Base-by-base conservation (phyloP, 768 basidiomycete genomes). In the Suillus brevipes region DNA sequence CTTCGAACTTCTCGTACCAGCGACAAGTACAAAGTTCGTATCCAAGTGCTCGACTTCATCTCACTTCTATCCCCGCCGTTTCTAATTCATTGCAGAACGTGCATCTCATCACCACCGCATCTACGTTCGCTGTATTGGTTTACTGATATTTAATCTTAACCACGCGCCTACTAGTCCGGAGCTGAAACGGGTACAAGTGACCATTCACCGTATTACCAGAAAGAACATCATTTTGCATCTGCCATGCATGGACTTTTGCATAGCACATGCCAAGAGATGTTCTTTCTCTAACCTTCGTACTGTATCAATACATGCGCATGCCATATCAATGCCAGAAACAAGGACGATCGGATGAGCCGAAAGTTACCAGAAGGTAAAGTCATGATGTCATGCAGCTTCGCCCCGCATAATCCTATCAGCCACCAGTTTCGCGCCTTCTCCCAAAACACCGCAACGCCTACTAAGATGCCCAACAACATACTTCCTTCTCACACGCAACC, bases 401-500 rank as follows among this genome's bases (percentile, higher is more conserved):
- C 60, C 63, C 10, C 64, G 65, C 38, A 61, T 66, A 65, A 75
- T 72, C 62, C 73, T 66, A 4, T 62, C 61, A 23, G 61, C 76
- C 13, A 75, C 64, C 60, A 36, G 67, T 50, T 53, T 67, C 16
- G 74, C 74, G 1, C 71, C 72, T 6, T 73, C 74, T 14, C 61
- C 56, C 25, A 73, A 70, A 68, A 77, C 62, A 47, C 65, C 67
- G 55, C 75, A 77, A 20, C 74, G 76, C 18, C 63, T n/a, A 28
- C 57, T 69, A 60, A 75, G 65, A 38, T 70, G 61, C 42, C 63
- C 60, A 50, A 71, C 6, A 3, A 73, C 37, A 8, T 74, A 64
- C 60, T 36, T 72, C 59, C 50, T 65, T 36, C 64, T 72, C 6
- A 73, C 67, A 31, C n/a, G 62, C 47, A 1, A 18, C 18, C 13